A percentile compares a stretch with the other conserved stretches of the same genome.
These are phyloP conservation scores for Bretschneidera sinensis DNA, from an alignment of 345 rosid genomes.

Conservation along the genomic window DNA sequence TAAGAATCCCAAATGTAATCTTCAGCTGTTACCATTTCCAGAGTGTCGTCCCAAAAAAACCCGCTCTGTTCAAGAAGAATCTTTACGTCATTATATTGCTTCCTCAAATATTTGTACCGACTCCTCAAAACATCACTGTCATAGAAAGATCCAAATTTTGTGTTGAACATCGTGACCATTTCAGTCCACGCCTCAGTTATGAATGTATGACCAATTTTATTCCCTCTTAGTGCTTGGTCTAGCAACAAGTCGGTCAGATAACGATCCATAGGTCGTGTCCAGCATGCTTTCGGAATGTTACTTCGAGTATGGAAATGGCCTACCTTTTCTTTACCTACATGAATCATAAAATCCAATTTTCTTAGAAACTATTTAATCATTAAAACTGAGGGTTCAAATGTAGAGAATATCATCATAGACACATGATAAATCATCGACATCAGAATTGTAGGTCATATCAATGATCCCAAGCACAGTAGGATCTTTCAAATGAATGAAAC, in stretches of 20 bases:
- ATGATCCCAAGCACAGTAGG: background rate
- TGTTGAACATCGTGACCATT: constrained; percentile 21
- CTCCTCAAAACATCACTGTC: constrained; percentile 21
- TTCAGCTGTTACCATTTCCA: constrained; percentile 36
- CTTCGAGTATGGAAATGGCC: constrained; percentile 12
- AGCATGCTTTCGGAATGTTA: constrained; percentile 12
- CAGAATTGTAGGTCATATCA: background rate
- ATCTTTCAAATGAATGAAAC: background rate
- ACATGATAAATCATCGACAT: background rate
- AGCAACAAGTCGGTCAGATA: constrained; percentile 37
- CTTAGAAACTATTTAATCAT: background rate
- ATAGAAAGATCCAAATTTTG: constrained; percentile 21
- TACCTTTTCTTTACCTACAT: constrained; percentile 26
- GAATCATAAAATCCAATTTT: constrained; percentile 9
- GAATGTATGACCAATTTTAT: constrained; percentile 31
- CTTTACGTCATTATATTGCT: constrained; percentile 26
- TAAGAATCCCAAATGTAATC: constrained; percentile 31
- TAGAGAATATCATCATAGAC: constrained; percentile 3
- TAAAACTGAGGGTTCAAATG: background rate
- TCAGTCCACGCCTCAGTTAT: constrained; percentile 34
- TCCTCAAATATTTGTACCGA: constrained; percentile 28
- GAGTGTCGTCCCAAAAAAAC: constrained; percentile 41
- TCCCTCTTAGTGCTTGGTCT: constrained; percentile 40
- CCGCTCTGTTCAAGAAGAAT: constrained; percentile 33
- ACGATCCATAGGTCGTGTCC: constrained; percentile 31